Evolutionary conservation across 257 asterid genomes (phyloP), one percentile per base, ranked within the genome.

Genomic region (Sherardia arvensis): DNA sequence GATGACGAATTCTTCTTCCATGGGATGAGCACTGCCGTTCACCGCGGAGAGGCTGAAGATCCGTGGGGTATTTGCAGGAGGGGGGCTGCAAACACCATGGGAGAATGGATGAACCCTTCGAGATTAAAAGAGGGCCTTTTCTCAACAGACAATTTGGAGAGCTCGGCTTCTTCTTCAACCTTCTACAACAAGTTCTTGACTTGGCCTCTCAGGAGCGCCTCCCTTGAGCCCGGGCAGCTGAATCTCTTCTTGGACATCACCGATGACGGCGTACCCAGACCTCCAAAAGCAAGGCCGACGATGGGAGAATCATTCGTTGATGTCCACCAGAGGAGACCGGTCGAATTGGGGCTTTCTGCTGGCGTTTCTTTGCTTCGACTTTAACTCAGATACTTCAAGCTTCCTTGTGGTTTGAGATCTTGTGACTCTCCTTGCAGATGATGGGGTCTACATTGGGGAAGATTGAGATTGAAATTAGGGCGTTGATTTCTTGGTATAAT

Each of bases 271-370:
- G 99, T 90, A 71, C 72, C 83, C 8, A 84, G 72, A 66, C 38
- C 78, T 3, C 87, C 95, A 80, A 71, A 79, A 2, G 99, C 97
- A 57, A 93, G 80, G 30, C 99, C 99, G n/a, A 90, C 94, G 38
- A 93, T 90, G 0, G 99, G 99, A 1, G 99, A 93, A 69, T 90
- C 99, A 11, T 90, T 93, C 1, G 99, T 93, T n/a, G 53, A 90
- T 90, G 45, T 93, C 99, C 2, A 90, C 59, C 0, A 90, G 85
- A 0, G 91, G 95, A 1, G 84, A 81, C 53, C 95, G 84, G 25
- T 88, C 95, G 71, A 79, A 82, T 45, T 82, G 80, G 70, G 72
- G 79, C 70, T 76, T 73, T 12, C 56, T 78, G 61, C 67, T 64
- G 21, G 53, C 78, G 29, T 65, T 79, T 66, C 62, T 76, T 53